These are phyloP conservation scores for Purshia tridentata DNA, from an alignment of 306 rosid species.

Conservation along the genomic window DNA sequence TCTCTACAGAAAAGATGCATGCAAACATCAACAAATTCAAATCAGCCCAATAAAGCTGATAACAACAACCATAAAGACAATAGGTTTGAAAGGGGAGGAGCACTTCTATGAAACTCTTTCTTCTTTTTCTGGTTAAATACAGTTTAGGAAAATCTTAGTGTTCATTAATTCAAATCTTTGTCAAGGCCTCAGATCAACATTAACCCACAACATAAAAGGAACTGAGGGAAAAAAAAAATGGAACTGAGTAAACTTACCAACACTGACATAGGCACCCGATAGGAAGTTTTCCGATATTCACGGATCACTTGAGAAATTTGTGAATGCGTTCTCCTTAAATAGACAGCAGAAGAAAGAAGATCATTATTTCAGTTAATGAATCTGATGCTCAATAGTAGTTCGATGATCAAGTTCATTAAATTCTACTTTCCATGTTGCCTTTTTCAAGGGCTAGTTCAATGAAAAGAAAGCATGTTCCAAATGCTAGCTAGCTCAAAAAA, in stretches of 20 bases:
- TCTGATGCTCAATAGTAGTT: slow-evolving; percentile 1
- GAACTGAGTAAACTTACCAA: slow-evolving; percentile 60
- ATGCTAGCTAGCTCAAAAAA: neutral
- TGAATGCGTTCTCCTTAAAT: slow-evolving; percentile 89
- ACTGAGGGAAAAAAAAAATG: slow-evolving; percentile 29
- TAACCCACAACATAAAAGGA: slow-evolving; percentile 2
- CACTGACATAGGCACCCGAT: slow-evolving; percentile 89
- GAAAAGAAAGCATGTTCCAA: neutral
- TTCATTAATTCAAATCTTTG: neutral
- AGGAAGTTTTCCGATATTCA: slow-evolving; percentile 76
- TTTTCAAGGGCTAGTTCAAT: neutral
- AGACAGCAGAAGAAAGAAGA: slow-evolving; percentile 20
- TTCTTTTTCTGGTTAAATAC: neutral
- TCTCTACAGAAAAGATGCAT: neutral
- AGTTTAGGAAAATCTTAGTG: neutral
- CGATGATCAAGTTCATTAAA: neutral
- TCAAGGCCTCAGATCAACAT: slow-evolving; percentile 3
- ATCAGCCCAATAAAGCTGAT: neutral
- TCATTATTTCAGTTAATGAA: slow-evolving; percentile 10
- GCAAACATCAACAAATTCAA: neutral
- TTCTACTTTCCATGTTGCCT: neutral
- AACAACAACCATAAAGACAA: neutral
- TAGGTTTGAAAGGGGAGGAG: neutral
- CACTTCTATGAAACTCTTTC: neutral
- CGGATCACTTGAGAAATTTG: slow-evolving; percentile 88